phyloP scores from a whole-genome alignment of 2,329 filamentous ascomycete species.

The Ophiostoma quercus region DNA sequence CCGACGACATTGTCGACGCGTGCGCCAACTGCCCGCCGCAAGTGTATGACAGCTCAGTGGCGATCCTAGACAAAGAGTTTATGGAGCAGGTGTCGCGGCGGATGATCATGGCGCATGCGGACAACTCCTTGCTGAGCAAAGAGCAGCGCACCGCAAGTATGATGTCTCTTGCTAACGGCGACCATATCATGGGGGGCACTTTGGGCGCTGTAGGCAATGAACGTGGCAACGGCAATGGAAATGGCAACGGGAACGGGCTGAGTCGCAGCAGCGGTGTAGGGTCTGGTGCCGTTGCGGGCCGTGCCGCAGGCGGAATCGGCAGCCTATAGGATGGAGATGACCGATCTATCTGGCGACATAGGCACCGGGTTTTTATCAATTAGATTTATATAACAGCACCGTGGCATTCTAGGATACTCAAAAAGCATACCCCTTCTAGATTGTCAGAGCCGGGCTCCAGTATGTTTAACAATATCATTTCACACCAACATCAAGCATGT shows the following conservation, averaged over 20 bases:
- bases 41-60: slow-evolving; percentile 26
- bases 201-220: not conserved
- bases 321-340: not conserved
- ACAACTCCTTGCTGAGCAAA: slow-evolving; percentile 23
- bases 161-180: not conserved
- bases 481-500: not conserved
- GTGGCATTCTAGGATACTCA: slow-evolving; percentile 1
- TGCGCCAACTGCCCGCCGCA: slow-evolving; percentile 29
- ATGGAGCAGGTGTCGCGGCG: slow-evolving; percentile 27
- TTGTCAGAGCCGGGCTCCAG: not conserved
- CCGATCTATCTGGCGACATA: not conserved
- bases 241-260: not conserved
- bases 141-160: slow-evolving; percentile 23
- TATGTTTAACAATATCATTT: not conserved
- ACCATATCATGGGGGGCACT: slow-evolving; percentile 5
- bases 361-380: not conserved
- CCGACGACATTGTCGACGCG: slow-evolving; percentile 24
- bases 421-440: slow-evolving; percentile 14
- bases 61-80: slow-evolving; percentile 27
- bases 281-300: not conserved
- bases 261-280: slow-evolving; percentile 7
- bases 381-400: not conserved
- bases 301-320: slow-evolving; percentile 13
- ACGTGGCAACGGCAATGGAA: not conserved
- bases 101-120: slow-evolving; percentile 28